phyloP scores from a whole-genome alignment of 371 early-diverging fungal genomes.

The Chytridiales sp. region DNA sequence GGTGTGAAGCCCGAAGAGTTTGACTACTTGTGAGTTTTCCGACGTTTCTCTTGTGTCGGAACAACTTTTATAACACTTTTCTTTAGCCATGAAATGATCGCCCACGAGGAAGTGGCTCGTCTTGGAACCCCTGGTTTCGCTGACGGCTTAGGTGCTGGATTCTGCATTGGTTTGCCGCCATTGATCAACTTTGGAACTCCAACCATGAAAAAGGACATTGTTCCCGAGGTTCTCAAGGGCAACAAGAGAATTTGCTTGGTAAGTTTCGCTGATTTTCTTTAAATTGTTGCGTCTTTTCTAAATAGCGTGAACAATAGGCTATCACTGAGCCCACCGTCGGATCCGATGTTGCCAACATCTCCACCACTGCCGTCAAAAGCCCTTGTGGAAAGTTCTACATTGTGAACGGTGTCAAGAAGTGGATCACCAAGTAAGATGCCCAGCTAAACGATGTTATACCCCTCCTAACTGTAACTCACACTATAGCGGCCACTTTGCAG shows the following conservation, averaged over 20 bases:
- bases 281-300: not conserved
- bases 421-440: constrained; percentile 54
- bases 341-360: constrained; percentile 47
- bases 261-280: not conserved
- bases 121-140: constrained; percentile 36
- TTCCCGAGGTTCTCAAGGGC: constrained; percentile 35
- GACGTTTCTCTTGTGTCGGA: no score
- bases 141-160: constrained; percentile 38
- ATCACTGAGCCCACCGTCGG: constrained; percentile 50
- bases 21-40: constrained; percentile 36
- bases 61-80: constrained; percentile 7
- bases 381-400: constrained; percentile 52
- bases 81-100: constrained; percentile 50
- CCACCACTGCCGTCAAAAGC: constrained; percentile 40
- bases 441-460: not conserved
- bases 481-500: constrained; percentile 25
- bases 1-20: constrained; percentile 50
- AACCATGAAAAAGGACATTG: constrained; percentile 31
- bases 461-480: not conserved
- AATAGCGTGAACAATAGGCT: constrained; percentile 19
- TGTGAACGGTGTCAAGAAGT: constrained; percentile 52
- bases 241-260: constrained; percentile 44
- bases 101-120: constrained; percentile 42
- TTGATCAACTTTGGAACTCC: constrained; percentile 46
- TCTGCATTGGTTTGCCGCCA: constrained; percentile 56